These are phyloP conservation scores for Anthracocystis panici-leucophaei DNA, from an alignment of 1,284 basidiomycete species.

Conservation along the genomic window DNA sequence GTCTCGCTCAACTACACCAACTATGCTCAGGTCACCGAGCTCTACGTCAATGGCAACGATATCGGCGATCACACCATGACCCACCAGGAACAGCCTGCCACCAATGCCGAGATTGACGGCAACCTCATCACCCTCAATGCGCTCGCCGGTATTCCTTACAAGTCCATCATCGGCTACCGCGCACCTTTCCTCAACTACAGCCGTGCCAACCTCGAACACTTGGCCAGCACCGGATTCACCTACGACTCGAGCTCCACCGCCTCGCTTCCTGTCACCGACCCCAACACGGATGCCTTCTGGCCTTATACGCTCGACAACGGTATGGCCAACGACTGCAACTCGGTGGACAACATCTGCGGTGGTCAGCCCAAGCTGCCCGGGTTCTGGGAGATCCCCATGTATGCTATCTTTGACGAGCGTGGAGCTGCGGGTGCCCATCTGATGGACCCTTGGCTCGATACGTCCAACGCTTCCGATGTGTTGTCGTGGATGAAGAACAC, in stretches of 20 bases:
- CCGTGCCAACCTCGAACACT: constrained; percentile 75
- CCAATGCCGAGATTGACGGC: constrained; percentile 76
- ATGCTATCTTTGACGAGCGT: constrained; percentile 53
- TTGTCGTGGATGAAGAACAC: constrained; percentile 80
- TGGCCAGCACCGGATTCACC: constrained; percentile 75
- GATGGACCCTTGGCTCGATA: constrained; percentile 85
- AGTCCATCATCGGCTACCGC: constrained; percentile 80
- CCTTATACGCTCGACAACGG: constrained; percentile 74
- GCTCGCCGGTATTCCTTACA: constrained; percentile 81
- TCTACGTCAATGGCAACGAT: constrained; percentile 85
- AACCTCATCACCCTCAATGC: constrained; percentile 84
- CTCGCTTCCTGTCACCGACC: constrained; percentile 78
- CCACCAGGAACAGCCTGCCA: constrained; percentile 76
- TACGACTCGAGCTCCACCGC: constrained; percentile 80
- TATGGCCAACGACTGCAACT: constrained; percentile 81
- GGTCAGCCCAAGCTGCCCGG: constrained; percentile 81
- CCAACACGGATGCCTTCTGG: constrained; percentile 77
- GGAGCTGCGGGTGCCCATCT: constrained; percentile 71
- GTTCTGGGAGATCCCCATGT: constrained; percentile 68
- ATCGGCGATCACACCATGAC: constrained; percentile 90
- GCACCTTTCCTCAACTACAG: constrained; percentile 82
- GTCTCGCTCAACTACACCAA: constrained; percentile 78
- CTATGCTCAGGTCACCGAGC: constrained; percentile 82
- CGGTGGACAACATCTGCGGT: constrained; percentile 75
- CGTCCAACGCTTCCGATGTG: constrained; percentile 70